Evolutionary conservation across 768 basidiomycete species (phyloP), one percentile per base, ranked within the genome.

Genomic region (Boletus edulis): DNA sequence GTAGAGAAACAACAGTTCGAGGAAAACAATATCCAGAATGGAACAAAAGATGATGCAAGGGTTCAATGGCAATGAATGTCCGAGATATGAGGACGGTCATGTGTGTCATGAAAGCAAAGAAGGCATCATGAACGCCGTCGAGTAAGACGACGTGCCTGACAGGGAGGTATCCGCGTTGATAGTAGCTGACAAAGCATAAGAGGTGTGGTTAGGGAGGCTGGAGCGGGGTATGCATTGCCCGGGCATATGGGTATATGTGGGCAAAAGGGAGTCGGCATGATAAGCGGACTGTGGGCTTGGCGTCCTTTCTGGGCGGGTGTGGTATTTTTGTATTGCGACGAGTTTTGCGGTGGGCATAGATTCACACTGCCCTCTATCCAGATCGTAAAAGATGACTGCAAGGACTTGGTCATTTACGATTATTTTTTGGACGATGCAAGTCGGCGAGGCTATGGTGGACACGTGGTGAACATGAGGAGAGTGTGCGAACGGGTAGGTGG

Each of bases 361-460:
- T 56, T 75, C 75, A 35, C 75, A 73, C 60, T 75, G 70, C 60
- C 75, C 77, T 65, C 85, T 81, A 63, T 87, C 83, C 61, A 91
- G 73, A 60, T 87, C 81, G 68, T 89, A 90, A 46, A 84, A 76
- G 59, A 89, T 72, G 61, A 79, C 80, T 49, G 88, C 79, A 49
- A 88, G 73, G 17, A 82, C 78, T 57, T 80, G 78, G 61, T 79
- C 79, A 72, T 89, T 86, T 52, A 83, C 78, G 53, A 83, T 74
- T 61, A 91, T 73, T 73, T 89, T 82, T 72, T 91, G 89, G 31
- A 82, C 82, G 67, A 91, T 77, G 42, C 69, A 77, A n/a, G 79
- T 80, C 51, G 79, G 75, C 56, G 77, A 67, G 60, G 73, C 82
- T 84, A 57, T 59, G 65, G 48, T 2, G 61, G 62, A 57, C 73